Conservation (phyloP, 208 protist species). For the Phytomonas sp. region DNA sequence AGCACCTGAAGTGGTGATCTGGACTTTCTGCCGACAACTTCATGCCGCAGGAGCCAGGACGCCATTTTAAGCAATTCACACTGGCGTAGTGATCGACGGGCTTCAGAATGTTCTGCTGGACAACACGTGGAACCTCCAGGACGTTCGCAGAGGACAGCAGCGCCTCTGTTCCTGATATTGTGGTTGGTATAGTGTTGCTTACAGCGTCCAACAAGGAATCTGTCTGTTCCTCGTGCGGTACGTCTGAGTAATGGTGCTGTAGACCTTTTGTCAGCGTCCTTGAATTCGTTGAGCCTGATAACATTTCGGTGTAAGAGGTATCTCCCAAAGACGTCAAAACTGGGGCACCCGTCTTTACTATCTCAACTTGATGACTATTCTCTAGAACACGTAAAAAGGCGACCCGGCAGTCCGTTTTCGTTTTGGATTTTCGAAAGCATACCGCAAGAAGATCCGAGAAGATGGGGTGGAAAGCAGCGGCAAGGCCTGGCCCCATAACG, state of each 20-base stretch:
- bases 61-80: conserved; percentile 55
- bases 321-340: not conserved
- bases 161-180: not conserved
- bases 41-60: conserved; percentile 26
- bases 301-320: not conserved
- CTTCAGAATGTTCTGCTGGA: conserved; percentile 32
- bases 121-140: conserved; percentile 18
- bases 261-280: conserved; percentile 2
- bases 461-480: conserved; percentile 61
- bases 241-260: not conserved
- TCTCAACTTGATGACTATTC: conserved; percentile 7
- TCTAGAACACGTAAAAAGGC: conserved; percentile 43
- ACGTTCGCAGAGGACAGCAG: not conserved
- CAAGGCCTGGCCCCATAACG: conserved; percentile 45
- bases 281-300: not conserved
- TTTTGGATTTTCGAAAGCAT: conserved; percentile 60
- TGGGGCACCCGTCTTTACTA: conserved; percentile 7
- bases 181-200: not conserved
- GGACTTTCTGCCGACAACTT: not conserved
- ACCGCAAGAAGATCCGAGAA: conserved; percentile 76
- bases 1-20: not conserved
- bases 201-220: not conserved
- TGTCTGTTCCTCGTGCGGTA: not conserved
- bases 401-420: conserved; percentile 55
- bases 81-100: conserved; percentile 61